phyloP scores from a whole-genome alignment of 2,329 filamentous ascomycete genomes.

The Biscogniauxia sp. region DNA sequence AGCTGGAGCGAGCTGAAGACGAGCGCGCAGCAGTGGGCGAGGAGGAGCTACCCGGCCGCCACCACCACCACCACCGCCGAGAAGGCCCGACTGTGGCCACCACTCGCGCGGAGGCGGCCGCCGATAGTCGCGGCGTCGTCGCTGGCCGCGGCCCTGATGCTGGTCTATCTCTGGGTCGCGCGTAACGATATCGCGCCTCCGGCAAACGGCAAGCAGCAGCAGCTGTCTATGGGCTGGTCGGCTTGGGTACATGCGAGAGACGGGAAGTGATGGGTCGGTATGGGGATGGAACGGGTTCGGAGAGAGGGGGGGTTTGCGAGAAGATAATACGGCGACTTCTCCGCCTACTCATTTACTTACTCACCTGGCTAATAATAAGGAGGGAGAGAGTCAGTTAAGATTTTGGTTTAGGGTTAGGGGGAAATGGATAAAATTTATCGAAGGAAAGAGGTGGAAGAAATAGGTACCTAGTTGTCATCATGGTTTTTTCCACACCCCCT shows the following conservation, averaged over 20 bases:
- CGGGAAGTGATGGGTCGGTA: slow-evolving; percentile 6
- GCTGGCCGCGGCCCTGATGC: slow-evolving; percentile 2
- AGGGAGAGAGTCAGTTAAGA: no score
- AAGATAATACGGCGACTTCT: neutral
- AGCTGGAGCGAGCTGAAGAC: slow-evolving; percentile 15
- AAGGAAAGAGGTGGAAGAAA: no score
- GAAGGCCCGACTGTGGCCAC: neutral
- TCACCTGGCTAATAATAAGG: no score
- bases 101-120: slow-evolving; percentile 3
- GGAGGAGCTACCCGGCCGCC: no score
- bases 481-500: no score
- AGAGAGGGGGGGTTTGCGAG: neutral
- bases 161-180: slow-evolving; percentile 1
- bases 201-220: no score
- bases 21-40: no score
- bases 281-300: neutral
- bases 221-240: slow-evolving; percentile 5
- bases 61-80: no score
- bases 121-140: slow-evolving; percentile 1
- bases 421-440: no score
- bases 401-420: no score
- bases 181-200: neutral
- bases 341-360: no score
- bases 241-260: slow-evolving; percentile 11
- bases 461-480: no score